These are phyloP conservation scores for Huntiella abstrusa DNA, from an alignment of 2,329 filamentous ascomycete genomes.

Conservation along the genomic window DNA sequence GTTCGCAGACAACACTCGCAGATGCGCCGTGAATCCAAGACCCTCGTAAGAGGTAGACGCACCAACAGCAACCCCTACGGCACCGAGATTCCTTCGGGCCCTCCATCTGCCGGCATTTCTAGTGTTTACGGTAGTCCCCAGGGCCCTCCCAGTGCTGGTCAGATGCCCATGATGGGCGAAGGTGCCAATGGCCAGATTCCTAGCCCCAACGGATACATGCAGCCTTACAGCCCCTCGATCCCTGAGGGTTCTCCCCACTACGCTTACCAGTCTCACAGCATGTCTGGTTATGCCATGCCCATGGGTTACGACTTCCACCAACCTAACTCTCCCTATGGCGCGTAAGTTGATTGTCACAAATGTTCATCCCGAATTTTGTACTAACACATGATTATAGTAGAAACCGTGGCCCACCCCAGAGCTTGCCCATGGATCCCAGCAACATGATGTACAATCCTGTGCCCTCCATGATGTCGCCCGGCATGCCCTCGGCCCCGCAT, in stretches of 20 bases:
- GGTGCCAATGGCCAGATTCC: slow-evolving; percentile 21
- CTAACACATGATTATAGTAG: slow-evolving; percentile 12
- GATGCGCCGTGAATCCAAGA: slow-evolving; percentile 38
- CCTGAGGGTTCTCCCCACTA: slow-evolving; percentile 22
- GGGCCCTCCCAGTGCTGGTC: slow-evolving; percentile 27
- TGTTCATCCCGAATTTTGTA: not conserved
- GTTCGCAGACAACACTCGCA: slow-evolving; percentile 42
- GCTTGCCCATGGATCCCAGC: slow-evolving; percentile 6
- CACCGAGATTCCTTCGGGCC: slow-evolving; percentile 22
- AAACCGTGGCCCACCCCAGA: slow-evolving; percentile 6
- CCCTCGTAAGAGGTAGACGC: slow-evolving; percentile 30
- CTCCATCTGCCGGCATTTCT: slow-evolving; percentile 19
- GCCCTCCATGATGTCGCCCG: slow-evolving; percentile 10
- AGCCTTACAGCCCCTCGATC: slow-evolving; percentile 30
- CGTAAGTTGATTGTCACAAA: slow-evolving; percentile 18
- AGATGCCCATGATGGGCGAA: slow-evolving; percentile 33
- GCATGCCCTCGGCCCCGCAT: slow-evolving; percentile 9
- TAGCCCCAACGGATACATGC: slow-evolving; percentile 24
- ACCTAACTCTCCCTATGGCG: slow-evolving; percentile 24
- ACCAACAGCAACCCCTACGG: slow-evolving; percentile 29
- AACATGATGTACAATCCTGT: slow-evolving; percentile 11
- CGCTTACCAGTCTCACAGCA: slow-evolving; percentile 9
- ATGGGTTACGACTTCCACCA: slow-evolving; percentile 13
- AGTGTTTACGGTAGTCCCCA: slow-evolving; percentile 10
- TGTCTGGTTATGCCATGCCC: slow-evolving; percentile 6